Evolutionary conservation across 2,329 filamentous ascomycete species (phyloP).

Genomic region (Xylariales sp.): DNA sequence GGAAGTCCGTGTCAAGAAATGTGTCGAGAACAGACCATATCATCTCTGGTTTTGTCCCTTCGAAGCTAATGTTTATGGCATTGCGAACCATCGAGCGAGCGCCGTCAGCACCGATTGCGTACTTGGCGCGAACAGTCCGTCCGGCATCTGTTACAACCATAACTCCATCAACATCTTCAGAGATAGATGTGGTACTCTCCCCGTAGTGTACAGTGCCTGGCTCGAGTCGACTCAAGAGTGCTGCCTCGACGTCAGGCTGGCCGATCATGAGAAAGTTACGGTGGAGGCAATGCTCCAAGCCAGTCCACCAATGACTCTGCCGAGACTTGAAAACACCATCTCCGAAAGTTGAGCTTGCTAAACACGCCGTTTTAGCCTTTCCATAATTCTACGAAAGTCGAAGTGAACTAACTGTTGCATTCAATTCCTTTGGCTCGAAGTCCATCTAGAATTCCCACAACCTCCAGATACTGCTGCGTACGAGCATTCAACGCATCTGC

Average conservation of each 20-base stretch:
- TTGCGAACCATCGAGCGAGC: constrained; percentile 42
- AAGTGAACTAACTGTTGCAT: constrained; percentile 39
- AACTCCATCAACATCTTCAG: constrained; percentile 20
- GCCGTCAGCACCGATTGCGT: constrained; percentile 49
- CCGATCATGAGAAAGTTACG: constrained; percentile 48
- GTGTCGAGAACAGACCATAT: constrained; percentile 43
- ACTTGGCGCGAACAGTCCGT: constrained; percentile 29
- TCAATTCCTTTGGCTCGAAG: constrained; percentile 37
- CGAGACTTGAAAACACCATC: constrained; percentile 42
- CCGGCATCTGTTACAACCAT: constrained; percentile 24
- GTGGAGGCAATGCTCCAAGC: constrained; percentile 37
- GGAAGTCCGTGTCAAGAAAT: constrained; percentile 45
- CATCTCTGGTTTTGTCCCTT: constrained; percentile 45
- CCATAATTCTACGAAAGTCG: neutral
- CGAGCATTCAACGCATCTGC: constrained; percentile 45
- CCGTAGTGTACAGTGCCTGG: constrained; percentile 29
- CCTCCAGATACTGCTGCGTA: constrained; percentile 43
- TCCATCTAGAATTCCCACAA: constrained; percentile 36
- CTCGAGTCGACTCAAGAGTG: constrained; percentile 29
- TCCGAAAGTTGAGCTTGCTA: constrained; percentile 43
- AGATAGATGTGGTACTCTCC: constrained; percentile 29
- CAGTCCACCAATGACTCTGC: constrained; percentile 43
- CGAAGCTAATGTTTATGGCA: constrained; percentile 33
- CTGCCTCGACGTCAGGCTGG: constrained; percentile 38
- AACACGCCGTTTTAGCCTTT: neutral